These are phyloP conservation scores for Ogataea dorogensis DNA, from an alignment of 805 yeast genomes.

Conservation along the genomic window DNA sequence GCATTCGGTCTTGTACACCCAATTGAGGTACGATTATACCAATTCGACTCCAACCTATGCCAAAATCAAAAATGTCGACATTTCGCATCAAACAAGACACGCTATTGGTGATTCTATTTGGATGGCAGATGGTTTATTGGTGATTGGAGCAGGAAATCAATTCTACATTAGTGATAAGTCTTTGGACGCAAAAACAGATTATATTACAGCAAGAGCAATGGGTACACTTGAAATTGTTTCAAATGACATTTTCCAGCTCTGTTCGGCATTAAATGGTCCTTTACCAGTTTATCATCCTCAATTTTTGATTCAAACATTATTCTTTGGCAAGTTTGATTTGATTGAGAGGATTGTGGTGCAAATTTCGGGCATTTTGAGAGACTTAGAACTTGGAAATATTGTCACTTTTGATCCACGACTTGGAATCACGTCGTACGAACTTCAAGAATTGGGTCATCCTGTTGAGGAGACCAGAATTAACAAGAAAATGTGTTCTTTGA, in stretches of 20 bases:
- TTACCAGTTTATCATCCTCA: conserved; percentile 91
- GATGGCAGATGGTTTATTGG: conserved; percentile 76
- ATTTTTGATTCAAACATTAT: conserved; percentile 69
- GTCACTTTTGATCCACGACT: conserved; percentile 25
- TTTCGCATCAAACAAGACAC: conserved; percentile 71
- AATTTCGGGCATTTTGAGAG: conserved; percentile 54
- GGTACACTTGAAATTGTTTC: conserved; percentile 57
- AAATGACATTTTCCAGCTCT: conserved; percentile 63
- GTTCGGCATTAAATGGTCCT: conserved; percentile 81
- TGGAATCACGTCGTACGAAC: conserved; percentile 22
- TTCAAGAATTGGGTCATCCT: conserved; percentile 22
- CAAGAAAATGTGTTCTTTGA: conserved; percentile 38
- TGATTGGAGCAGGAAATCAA: conserved; percentile 88
- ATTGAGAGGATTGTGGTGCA: conserved; percentile 57
- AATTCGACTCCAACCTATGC: conserved; percentile 75
- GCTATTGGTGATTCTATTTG: conserved; percentile 86
- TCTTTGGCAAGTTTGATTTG: conserved; percentile 53
- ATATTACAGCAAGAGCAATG: conserved; percentile 50
- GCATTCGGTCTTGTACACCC: conserved; percentile 68
- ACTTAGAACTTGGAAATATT: conserved; percentile 40
- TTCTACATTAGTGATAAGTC: conserved; percentile 75
- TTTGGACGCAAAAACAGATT: conserved; percentile 51
- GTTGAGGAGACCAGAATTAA: conserved; percentile 27
- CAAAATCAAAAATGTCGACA: conserved; percentile 69
- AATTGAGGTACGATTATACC: conserved; percentile 85